Evolutionary conservation across 1,284 basidiomycete species (phyloP).

Genomic region (Marasmius sp.): DNA sequence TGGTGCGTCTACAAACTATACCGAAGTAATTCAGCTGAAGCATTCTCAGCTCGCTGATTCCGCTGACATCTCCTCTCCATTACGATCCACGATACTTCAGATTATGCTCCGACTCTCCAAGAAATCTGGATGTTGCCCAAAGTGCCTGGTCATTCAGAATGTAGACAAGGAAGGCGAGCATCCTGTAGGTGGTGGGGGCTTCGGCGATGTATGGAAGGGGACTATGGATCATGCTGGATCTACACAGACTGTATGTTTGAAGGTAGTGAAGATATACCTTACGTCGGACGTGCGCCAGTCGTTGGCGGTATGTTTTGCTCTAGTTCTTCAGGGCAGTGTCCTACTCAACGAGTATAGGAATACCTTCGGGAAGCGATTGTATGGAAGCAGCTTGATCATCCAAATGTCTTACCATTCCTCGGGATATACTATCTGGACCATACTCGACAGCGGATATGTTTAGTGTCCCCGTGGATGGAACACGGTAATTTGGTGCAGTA

Average conservation of each 20-base stretch:
- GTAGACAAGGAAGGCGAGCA: not conserved
- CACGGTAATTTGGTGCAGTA: not conserved
- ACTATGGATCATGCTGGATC: not conserved
- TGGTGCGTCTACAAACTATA: too few relatives aligned
- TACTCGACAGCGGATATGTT: not conserved
- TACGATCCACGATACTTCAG: not conserved
- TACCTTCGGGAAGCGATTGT: not conserved
- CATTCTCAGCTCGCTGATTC: not conserved
- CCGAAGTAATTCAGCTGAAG: too few relatives aligned
- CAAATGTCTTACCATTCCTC: not conserved
- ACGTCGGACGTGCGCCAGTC: not conserved
- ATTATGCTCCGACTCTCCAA: not conserved
- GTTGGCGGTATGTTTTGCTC: not conserved
- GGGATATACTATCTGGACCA: not conserved
- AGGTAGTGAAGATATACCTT: not conserved
- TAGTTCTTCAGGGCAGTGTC: not conserved
- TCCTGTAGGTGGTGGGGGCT: not conserved
- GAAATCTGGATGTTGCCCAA: not conserved
- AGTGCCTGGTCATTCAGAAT: not conserved
- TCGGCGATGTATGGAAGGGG: not conserved
- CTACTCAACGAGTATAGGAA: not conserved
- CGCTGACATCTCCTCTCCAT: not conserved
- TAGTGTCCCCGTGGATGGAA: not conserved
- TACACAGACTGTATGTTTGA: not conserved
- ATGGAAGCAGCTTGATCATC: not conserved